Evolutionary conservation across 768 basidiomycete genomes (phyloP).

Genomic region (Tubosaeta sp.): DNA sequence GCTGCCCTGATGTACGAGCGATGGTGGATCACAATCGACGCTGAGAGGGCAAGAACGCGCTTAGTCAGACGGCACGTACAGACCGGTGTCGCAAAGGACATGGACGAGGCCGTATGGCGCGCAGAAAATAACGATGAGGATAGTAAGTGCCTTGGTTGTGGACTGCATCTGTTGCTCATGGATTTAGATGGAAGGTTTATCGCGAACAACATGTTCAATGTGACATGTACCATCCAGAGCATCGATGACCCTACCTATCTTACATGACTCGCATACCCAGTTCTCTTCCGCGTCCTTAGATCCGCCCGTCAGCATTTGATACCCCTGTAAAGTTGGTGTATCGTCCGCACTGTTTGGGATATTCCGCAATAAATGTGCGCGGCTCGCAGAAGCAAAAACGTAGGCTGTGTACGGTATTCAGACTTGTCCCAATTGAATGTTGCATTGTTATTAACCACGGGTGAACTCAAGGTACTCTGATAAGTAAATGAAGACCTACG

Average conservation of each 20-base stretch:
- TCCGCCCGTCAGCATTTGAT: neutral
- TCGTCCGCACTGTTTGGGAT: too few relatives aligned
- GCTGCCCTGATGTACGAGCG: slow-evolving; percentile 68
- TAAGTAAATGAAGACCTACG: too few relatives aligned
- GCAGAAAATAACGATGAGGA: slow-evolving; percentile 77
- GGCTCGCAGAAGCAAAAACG: too few relatives aligned
- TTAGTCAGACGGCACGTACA: slow-evolving; percentile 71
- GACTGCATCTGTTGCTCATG: neutral
- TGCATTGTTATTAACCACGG: too few relatives aligned
- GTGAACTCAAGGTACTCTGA: too few relatives aligned
- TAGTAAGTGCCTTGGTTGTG: slow-evolving; percentile 39
- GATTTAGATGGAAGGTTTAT: slow-evolving; percentile 43
- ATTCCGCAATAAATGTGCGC: too few relatives aligned
- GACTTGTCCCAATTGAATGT: too few relatives aligned
- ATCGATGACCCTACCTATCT: slow-evolving; percentile 35
- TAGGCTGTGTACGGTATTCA: too few relatives aligned
- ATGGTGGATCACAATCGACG: slow-evolving; percentile 65
- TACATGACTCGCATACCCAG: neutral
- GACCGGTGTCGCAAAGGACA: slow-evolving; percentile 66
- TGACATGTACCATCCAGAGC: slow-evolving; percentile 40
- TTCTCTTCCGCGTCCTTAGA: too few relatives aligned
- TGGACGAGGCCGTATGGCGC: slow-evolving; percentile 62
- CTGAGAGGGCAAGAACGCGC: slow-evolving; percentile 51
- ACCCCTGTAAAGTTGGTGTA: too few relatives aligned
- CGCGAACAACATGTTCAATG: slow-evolving; percentile 34